A percentile compares a stretch with the other conserved stretches of the same genome.
phyloP scores from a whole-genome alignment of 768 basidiomycete genomes.

The Crepidotus variabilis region DNA sequence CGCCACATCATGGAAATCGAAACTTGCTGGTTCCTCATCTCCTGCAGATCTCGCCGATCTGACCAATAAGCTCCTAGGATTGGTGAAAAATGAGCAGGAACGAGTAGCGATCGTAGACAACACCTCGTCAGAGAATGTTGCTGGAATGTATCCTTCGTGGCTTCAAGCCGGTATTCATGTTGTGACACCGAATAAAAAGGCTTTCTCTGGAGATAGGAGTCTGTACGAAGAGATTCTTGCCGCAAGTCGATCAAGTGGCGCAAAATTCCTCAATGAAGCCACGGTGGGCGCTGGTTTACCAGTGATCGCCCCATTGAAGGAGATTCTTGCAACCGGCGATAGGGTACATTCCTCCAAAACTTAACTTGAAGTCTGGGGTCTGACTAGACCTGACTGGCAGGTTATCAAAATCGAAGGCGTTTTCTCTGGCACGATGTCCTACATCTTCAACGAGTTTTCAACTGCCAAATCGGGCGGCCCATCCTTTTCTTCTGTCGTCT shows the following conservation, averaged over 20 bases:
- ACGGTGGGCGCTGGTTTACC: slow-evolving; percentile 97
- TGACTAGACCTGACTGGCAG: slow-evolving; percentile 26
- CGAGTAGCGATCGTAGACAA: slow-evolving; percentile 83
- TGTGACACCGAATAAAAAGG: slow-evolving; percentile 98
- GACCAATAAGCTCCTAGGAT: slow-evolving; percentile 39
- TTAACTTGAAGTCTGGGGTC: neutral
- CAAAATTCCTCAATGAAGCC: slow-evolving; percentile 78
- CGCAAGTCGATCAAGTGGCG: slow-evolving; percentile 55
- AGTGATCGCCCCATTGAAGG: slow-evolving; percentile 87
- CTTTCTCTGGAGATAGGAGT: slow-evolving; percentile 67
- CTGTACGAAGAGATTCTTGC: slow-evolving; percentile 68
- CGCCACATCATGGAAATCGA: slow-evolving; percentile 32
- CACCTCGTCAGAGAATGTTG: slow-evolving; percentile 82
- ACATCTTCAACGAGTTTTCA: slow-evolving; percentile 97
- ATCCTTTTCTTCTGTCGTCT: slow-evolving; percentile 86
- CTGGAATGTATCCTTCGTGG: slow-evolving; percentile 77
- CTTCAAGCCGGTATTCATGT: slow-evolving; percentile 77
- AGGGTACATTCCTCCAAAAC: slow-evolving; percentile 45
- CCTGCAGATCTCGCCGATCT: slow-evolving; percentile 47
- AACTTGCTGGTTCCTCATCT: slow-evolving; percentile 35
- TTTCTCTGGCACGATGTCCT: slow-evolving; percentile 95
- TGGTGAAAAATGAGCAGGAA: slow-evolving; percentile 40
- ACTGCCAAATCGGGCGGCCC: slow-evolving; percentile 65
- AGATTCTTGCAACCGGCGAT: slow-evolving; percentile 89
- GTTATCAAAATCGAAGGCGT: slow-evolving; percentile 94